phyloP scores from a whole-genome alignment of 306 rosid genomes.

The Medicago ruthenica region DNA sequence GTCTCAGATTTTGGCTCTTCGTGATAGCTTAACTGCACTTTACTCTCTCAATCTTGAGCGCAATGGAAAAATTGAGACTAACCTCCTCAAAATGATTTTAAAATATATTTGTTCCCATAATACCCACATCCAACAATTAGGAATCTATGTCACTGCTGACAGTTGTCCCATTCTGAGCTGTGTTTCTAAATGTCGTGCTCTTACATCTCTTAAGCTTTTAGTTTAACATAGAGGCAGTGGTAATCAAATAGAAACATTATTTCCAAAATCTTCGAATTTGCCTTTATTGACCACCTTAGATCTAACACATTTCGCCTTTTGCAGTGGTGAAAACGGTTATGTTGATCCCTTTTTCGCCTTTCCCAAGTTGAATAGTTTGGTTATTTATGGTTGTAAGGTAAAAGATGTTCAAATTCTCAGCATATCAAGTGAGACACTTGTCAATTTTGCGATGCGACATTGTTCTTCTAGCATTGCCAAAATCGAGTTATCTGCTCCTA shows the following conservation, averaged over 20 bases:
- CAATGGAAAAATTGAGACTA: not conserved
- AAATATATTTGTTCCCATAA: not conserved
- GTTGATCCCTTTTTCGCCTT: not conserved
- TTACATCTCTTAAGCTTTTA: not conserved
- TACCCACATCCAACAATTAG: not conserved
- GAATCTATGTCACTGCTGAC: not conserved
- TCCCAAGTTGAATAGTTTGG: not conserved
- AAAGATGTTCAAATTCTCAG: not conserved
- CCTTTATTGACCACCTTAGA: not conserved
- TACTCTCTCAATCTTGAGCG: not conserved
- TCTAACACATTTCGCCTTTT: not conserved
- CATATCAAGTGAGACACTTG: not conserved
- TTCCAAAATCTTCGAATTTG: slow-evolving; percentile 1
- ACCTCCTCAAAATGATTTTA: not conserved
- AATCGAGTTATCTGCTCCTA: not conserved
- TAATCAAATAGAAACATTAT: not conserved
- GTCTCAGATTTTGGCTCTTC: not conserved
- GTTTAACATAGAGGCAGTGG: not conserved
- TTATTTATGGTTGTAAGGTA: not conserved
- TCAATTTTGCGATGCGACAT: not conserved
- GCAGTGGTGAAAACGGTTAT: not conserved
- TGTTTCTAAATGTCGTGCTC: not conserved
- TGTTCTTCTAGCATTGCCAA: not conserved
- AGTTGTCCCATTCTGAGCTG: not conserved
- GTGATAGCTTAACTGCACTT: not conserved